A percentile compares a stretch with the other conserved stretches of the same genome.
These are phyloP conservation scores for Alternaria ethzedia DNA, from an alignment of 2,329 filamentous ascomycete species.

Conservation along the genomic window DNA sequence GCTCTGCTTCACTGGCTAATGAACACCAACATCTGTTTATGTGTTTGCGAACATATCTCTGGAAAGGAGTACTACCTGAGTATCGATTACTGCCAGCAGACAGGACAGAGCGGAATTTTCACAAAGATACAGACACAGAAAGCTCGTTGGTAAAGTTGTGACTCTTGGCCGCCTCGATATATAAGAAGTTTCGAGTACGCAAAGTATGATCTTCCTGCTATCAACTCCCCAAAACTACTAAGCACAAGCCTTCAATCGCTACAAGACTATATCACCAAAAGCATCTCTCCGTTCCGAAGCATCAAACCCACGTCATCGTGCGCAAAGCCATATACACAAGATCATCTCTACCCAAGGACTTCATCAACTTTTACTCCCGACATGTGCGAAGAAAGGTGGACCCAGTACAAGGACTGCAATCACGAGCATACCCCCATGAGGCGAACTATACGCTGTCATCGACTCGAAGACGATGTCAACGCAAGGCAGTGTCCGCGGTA, in stretches of 20 bases:
- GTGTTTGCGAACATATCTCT: not conserved
- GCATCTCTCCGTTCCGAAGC: not conserved
- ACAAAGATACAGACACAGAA: not conserved
- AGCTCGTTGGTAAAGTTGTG: not conserved
- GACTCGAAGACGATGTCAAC: not conserved
- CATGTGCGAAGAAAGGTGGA: constrained; percentile 3
- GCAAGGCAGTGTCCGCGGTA: not conserved
- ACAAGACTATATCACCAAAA: not conserved
- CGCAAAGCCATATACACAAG: not conserved
- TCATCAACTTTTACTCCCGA: not conserved
- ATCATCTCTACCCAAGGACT: not conserved
- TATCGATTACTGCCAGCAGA: not conserved
- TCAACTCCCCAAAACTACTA: not conserved
- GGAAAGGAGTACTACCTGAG: not conserved
- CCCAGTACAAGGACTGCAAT: constrained; percentile 3
- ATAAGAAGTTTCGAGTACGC: not conserved
- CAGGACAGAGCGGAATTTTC: not conserved
- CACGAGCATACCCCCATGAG: constrained; percentile 1
- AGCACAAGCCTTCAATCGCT: not conserved
- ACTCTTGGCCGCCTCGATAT: not conserved
- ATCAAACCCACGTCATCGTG: not conserved
- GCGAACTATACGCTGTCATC: not conserved
- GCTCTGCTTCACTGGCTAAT: not conserved
- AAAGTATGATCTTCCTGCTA: not conserved
- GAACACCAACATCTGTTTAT: not conserved